Conservation (phyloP, 768 basidiomycete species). For the Postia placenta region DNA sequence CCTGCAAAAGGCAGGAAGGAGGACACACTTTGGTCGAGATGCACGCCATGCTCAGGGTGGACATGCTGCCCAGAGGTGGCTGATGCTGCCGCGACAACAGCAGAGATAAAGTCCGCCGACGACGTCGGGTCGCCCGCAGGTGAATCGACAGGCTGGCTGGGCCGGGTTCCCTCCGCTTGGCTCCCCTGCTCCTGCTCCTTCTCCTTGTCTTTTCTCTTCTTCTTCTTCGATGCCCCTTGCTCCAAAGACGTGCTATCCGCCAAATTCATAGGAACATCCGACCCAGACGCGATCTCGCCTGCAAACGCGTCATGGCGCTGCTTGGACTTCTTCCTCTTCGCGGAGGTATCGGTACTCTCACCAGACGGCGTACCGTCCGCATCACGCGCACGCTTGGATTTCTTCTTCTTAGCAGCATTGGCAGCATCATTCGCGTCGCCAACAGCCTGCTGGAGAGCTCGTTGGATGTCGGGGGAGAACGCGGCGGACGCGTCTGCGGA, state of each 20-base stretch:
- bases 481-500: constrained; percentile 11
- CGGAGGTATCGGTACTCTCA: constrained; percentile 9
- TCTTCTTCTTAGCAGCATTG: constrained; percentile 22
- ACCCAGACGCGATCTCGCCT: too few species aligned
- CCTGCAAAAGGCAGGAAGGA: constrained; percentile 23
- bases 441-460: constrained; percentile 44
- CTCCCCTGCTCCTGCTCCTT: constrained; percentile 31
- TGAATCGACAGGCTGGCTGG: not conserved
- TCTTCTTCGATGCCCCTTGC: constrained; percentile 17
- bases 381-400: constrained; percentile 29
- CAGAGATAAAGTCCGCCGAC: constrained; percentile 54
- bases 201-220: constrained; percentile 30
- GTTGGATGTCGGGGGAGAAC: constrained; percentile 40
- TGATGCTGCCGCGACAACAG: constrained; percentile 62
- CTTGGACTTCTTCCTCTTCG: constrained; percentile 30
- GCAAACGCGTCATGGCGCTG: not conserved
- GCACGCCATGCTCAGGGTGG: constrained; percentile 12
- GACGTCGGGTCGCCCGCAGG: constrained; percentile 32
- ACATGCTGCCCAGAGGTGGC: constrained; percentile 31
- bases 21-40: constrained; percentile 20
- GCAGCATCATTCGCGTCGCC: constrained; percentile 37
- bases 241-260: not conserved
- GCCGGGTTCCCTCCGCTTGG: too few species aligned
- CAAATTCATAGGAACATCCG: not conserved
- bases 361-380: constrained; percentile 11